Base-by-base conservation (phyloP, 352 stramenopile species). In the Phytophthora rubi region DNA sequence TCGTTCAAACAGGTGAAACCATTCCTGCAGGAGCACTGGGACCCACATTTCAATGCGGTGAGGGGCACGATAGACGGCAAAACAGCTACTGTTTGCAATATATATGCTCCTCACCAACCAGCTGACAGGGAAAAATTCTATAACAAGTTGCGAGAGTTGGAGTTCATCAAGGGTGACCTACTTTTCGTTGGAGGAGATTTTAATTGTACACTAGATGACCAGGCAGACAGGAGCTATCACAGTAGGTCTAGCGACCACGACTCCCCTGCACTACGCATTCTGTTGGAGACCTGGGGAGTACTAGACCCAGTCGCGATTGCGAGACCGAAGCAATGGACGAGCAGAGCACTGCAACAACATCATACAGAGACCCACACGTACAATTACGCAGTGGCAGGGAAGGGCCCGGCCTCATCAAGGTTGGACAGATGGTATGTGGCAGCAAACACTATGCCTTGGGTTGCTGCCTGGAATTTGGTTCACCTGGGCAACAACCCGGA, bases 401-500 rank as follows among this genome's bases (percentile, higher is more conserved):
- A 47, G 2, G 9, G 28, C 21, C 10, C 10, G 16, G 52, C 52
- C 5, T 42, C 52, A 2, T 21, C 52, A 0, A 1, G 52, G 1
- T 13, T 57, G 3, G 52, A 57, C 15, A 28, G 55, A 83, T 80
- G 62, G 52, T 57, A 57, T 65, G 77, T 79, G 63, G 82, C 82
- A 68, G 77, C 84, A 47, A 82, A 65, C 7, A 80, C 26, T 48
- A 81, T 76, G 55, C 71, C 72, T 53, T 83, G 64, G 62, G 69
- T 79, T 39, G 75, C 71, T 62, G 69, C 65, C 37, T 85, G 78
- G 79, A 73, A 90, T 26, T 6, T 23, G 6, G 39, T 61, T 5
- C 7, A 53, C 16, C 3, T 23, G 23, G 54, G 35, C 9, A 16
- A 21, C 15, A 51, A 37, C 7, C 0, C 54, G 1, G 54, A 61